Conservation (phyloP, 164 flowering plant genomes). For the Piper longum region DNA sequence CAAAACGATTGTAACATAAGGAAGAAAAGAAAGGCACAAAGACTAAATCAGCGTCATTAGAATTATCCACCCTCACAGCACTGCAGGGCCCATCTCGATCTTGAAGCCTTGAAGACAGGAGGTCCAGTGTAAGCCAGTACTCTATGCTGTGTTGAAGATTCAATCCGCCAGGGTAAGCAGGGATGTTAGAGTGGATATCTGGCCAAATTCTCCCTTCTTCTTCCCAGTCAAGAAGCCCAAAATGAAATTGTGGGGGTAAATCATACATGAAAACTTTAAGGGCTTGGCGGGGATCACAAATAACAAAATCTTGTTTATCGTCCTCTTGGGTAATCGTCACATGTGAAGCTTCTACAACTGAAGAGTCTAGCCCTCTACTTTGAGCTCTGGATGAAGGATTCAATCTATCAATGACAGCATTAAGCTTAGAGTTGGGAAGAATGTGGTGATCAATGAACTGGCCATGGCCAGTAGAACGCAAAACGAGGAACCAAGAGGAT, state of each 20-base stretch:
- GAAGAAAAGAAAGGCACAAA: conserved; percentile 96
- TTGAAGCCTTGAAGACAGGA: conserved; percentile 43
- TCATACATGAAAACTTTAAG: conserved; percentile 87
- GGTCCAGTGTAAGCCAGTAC: conserved; percentile 89
- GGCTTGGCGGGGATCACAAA: conserved; percentile 9
- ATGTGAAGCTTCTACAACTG: conserved; percentile 3
- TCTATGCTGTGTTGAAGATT: conserved; percentile 91
- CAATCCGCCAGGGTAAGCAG: conserved; percentile 77
- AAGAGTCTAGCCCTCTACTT: conserved; percentile 8
- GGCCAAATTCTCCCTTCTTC: conserved; percentile 59
- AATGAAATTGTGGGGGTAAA: conserved; percentile 80
- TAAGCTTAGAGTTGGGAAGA: conserved; percentile 24
- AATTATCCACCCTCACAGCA: conserved; percentile 59
- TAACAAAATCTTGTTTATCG: conserved; percentile 5
- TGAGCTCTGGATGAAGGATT: conserved; percentile 7
- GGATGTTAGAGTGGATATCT: conserved; percentile 37
- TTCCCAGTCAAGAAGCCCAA: conserved; percentile 69
- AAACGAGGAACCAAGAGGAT: conserved; percentile 56
- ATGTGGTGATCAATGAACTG: conserved; percentile 23
- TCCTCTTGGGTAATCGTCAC: conserved; percentile 3
- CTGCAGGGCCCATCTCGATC: conserved; percentile 16
- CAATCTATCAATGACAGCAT: conserved; percentile 9
- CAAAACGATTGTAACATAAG: conserved; percentile 55
- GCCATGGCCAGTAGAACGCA: conserved; percentile 36
- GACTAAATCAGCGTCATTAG: conserved; percentile 72